Percentiles rank a stretch among this genome's conserved stretches.
Evolutionary conservation across 2,329 filamentous ascomycete species (phyloP).

Genomic region (Epichloe sylvatica): DNA sequence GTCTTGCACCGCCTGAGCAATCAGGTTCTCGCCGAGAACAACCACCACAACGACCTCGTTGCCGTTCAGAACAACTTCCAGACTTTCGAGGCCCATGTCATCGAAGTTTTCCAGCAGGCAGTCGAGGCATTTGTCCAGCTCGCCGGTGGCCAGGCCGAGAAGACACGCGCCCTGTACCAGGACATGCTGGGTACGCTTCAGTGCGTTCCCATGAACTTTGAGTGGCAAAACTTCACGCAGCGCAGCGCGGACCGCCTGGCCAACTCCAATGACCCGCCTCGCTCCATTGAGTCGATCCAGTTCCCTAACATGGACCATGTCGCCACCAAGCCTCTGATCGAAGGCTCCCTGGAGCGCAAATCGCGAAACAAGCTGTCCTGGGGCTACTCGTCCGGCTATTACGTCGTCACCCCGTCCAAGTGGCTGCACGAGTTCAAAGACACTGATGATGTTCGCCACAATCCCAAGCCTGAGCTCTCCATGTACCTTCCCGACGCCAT

Average conservation of each 20-base stretch:
- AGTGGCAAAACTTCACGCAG: slow-evolving; percentile 75
- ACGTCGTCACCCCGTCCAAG: slow-evolving; percentile 75
- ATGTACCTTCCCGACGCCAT: slow-evolving; percentile 86
- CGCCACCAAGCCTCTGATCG: slow-evolving; percentile 68
- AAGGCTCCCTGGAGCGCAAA: slow-evolving; percentile 82
- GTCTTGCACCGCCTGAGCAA: slow-evolving; percentile 74
- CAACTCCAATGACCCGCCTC: slow-evolving; percentile 60
- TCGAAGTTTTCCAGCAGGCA: slow-evolving; percentile 69
- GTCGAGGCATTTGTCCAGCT: slow-evolving; percentile 74
- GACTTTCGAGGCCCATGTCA: slow-evolving; percentile 72
- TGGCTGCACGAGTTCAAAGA: slow-evolving; percentile 96
- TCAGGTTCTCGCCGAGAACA: slow-evolving; percentile 91
- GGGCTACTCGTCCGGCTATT: slow-evolving; percentile 70
- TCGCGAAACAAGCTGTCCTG: slow-evolving; percentile 69
- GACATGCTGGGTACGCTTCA: slow-evolving; percentile 71
- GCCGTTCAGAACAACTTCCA: slow-evolving; percentile 83
- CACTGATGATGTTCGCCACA: slow-evolving; percentile 55
- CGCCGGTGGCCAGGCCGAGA: slow-evolving; percentile 67
- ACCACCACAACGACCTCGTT: slow-evolving; percentile 81
- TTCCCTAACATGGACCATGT: slow-evolving; percentile 85
- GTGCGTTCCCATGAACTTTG: slow-evolving; percentile 68
- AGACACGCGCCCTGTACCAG: slow-evolving; percentile 63
- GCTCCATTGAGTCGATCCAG: slow-evolving; percentile 56
- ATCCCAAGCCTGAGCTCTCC: slow-evolving; percentile 72
- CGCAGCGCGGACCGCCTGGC: slow-evolving; percentile 62